Percentiles rank a stretch among this genome's conserved stretches.
These are phyloP conservation scores for Hirschioporus abietinus DNA, from an alignment of 768 basidiomycete genomes.

Conservation along the genomic window DNA sequence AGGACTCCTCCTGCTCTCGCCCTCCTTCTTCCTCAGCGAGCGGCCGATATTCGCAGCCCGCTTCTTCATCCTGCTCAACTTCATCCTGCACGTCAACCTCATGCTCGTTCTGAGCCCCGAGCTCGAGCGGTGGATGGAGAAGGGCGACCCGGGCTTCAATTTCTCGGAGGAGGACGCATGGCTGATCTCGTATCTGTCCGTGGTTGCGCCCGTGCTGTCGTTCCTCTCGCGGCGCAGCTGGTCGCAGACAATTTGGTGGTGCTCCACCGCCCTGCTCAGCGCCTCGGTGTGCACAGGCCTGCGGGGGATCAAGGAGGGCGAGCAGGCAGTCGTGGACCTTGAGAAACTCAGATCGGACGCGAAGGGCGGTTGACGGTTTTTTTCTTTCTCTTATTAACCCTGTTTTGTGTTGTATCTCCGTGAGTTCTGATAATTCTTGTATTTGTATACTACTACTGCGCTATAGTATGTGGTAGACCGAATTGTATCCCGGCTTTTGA, in stretches of 20 bases:
- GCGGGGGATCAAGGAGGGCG: constrained; percentile 9
- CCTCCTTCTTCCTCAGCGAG: constrained; percentile 19
- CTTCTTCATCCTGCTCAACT: constrained; percentile 41
- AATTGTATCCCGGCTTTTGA: not conserved
- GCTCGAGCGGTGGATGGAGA: constrained; percentile 23
- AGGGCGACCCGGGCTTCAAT: constrained; percentile 24
- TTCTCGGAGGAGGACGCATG: constrained; percentile 21
- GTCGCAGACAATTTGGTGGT: constrained; percentile 11
- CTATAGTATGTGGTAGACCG: not conserved
- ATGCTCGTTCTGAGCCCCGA: constrained; percentile 34
- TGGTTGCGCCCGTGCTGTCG: constrained; percentile 44
- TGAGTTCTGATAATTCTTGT: not conserved
- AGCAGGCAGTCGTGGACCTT: constrained; percentile 8
- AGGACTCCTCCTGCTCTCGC: constrained; percentile 11
- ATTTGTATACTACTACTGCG: not conserved
- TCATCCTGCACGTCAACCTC: constrained; percentile 48
- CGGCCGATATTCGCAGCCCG: constrained; percentile 39
- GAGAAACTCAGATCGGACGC: constrained; percentile 12
- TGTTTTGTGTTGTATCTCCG: not conserved
- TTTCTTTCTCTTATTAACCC: not conserved
- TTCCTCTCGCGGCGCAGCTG: constrained; percentile 34
- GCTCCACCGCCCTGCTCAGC: constrained; percentile 1
- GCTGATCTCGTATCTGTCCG: constrained; percentile 30
- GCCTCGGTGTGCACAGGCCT: constrained; percentile 6
- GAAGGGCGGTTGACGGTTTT: constrained; percentile 10